Evolutionary conservation across 331 rosid genomes (phyloP).

Genomic region (Erythrophleum ivorense): DNA sequence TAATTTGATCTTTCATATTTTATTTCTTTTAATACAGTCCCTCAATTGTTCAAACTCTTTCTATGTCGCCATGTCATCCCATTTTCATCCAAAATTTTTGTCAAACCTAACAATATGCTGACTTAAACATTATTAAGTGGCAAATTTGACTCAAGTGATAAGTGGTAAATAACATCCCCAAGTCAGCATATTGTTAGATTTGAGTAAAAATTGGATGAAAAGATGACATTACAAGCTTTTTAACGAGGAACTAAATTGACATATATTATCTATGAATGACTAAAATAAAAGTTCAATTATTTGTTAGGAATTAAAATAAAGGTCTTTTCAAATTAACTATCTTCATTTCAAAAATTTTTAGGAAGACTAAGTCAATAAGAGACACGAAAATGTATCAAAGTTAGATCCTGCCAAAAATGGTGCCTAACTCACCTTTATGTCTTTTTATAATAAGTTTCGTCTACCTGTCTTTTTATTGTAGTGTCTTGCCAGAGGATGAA

Average conservation of each 20-base stretch:
- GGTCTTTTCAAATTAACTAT: no score
- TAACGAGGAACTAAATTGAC: neutral
- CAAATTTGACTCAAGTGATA: neutral
- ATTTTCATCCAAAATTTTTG: neutral
- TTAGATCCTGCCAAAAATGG: neutral
- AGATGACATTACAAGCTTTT: no score
- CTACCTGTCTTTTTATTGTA: conserved; percentile 39
- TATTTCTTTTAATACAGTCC: neutral
- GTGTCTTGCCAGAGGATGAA: conserved; percentile 84
- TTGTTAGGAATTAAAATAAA: no score
- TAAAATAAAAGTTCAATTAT: neutral
- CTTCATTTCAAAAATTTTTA: no score
- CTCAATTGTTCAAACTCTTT: neutral
- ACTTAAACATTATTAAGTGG: neutral
- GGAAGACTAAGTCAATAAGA: no score
- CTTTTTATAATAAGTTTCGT: neutral
- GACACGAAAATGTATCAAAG: no score
- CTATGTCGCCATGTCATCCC: neutral
- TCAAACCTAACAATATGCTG: neutral
- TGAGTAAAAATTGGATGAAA: no score
- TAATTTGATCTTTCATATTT: neutral
- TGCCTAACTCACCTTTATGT: no score
- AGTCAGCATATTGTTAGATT: neutral
- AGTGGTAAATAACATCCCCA: neutral
- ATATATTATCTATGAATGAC: neutral